A percentile compares a stretch with the other conserved stretches of the same genome.
Evolutionary conservation across 1,284 basidiomycete genomes (phyloP).

Genomic region (Golubevia pallescens): DNA sequence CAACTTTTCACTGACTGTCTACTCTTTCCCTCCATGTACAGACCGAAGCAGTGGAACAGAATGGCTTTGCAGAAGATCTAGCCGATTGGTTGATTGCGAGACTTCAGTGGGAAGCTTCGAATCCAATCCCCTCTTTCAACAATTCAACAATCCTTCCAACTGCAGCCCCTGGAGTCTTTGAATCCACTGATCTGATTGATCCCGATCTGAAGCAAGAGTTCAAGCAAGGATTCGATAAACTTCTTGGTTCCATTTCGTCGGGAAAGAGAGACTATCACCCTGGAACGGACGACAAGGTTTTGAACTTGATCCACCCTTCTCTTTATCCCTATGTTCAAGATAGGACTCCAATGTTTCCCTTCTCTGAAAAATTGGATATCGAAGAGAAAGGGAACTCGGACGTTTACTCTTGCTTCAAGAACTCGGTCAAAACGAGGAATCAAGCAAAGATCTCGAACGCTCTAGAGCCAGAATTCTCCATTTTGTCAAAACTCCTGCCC

Average conservation of each 20-base stretch:
- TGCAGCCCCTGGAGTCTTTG: conserved; percentile 1
- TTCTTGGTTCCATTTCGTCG: conserved; percentile 1
- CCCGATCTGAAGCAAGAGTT: neutral
- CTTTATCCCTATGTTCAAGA: conserved; percentile 17
- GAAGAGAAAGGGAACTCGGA: neutral
- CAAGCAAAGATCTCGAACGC: neutral
- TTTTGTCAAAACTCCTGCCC: no score
- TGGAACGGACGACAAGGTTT: conserved; percentile 15
- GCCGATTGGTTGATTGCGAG: conserved; percentile 1
- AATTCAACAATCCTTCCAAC: conserved; percentile 1
- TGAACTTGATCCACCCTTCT: conserved; percentile 21
- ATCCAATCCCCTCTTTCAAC: neutral
- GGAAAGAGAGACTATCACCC: conserved; percentile 14
- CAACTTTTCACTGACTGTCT: no score
- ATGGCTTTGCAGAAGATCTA: neutral
- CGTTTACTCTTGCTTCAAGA: neutral
- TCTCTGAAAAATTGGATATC: no score
- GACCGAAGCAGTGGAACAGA: conserved; percentile 2
- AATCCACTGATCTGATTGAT: conserved; percentile 1
- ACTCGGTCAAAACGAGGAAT: neutral
- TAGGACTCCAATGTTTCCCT: neutral
- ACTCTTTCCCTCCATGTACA: neutral
- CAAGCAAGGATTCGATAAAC: neutral
- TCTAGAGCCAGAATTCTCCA: no score
- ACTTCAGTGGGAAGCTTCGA: conserved; percentile 6